Conservation (phyloP, 768 basidiomycete species). For the Tricholoma matsutake region DNA sequence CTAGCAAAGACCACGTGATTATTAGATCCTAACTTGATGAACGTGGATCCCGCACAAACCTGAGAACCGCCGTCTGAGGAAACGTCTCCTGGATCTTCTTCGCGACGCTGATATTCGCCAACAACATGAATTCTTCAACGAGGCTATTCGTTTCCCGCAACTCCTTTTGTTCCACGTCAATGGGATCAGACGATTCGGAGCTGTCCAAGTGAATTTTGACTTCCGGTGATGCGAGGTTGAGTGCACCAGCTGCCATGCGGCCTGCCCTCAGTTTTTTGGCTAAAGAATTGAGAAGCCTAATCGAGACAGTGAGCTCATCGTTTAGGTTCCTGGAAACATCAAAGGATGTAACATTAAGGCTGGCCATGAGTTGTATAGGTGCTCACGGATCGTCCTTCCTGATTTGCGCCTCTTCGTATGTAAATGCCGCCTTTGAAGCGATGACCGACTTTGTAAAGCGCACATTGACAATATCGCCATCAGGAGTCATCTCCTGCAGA, state of each 20-base stretch:
- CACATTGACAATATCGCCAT: slow-evolving; percentile 87
- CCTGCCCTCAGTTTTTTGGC: slow-evolving; percentile 81
- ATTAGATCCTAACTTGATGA: not conserved
- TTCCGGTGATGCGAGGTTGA: slow-evolving; percentile 97
- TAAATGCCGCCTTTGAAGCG: slow-evolving; percentile 93
- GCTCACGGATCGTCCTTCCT: slow-evolving; percentile 89
- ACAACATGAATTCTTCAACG: slow-evolving; percentile 98
- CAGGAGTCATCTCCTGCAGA: slow-evolving; percentile 78
- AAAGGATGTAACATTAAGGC: not conserved
- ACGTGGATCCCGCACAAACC: slow-evolving; percentile 38
- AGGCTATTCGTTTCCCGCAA: slow-evolving; percentile 90
- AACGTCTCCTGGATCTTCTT: slow-evolving; percentile 89
- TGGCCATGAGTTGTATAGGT: not conserved
- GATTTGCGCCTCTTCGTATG: slow-evolving; percentile 93
- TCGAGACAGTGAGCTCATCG: slow-evolving; percentile 81
- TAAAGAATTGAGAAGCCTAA: slow-evolving; percentile 84
- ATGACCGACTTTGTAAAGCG: slow-evolving; percentile 97
- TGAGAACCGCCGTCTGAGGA: slow-evolving; percentile 91
- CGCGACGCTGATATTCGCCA: slow-evolving; percentile 95
- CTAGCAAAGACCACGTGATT: slow-evolving; percentile 32
- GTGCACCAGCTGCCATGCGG: slow-evolving; percentile 93
- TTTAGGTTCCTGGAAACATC: slow-evolving; percentile 52
- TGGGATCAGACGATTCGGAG: slow-evolving; percentile 90
- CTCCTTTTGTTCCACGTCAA: slow-evolving; percentile 96
- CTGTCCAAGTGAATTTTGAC: slow-evolving; percentile 96